Evolutionary conservation across 208 protist genomes (phyloP), one percentile per base, ranked within the genome.

Genomic region (Leishmania guyanensis): DNA sequence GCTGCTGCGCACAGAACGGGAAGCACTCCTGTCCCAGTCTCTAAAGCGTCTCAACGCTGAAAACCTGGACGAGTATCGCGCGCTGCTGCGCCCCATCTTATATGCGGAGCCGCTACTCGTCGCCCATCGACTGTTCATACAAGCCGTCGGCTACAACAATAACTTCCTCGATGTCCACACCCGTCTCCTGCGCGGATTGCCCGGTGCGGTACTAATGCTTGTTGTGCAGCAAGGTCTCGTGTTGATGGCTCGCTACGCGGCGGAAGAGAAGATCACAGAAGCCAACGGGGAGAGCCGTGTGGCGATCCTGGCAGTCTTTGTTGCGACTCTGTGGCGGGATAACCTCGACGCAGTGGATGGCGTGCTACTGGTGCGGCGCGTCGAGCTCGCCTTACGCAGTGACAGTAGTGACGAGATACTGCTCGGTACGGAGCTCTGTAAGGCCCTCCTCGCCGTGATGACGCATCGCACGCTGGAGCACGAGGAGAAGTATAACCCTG

Each of bases 121-220:
- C 48, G 84, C 83, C 39, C 88, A 94, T 64, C 87, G 89, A 29
- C 80, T 97, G n/a, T 89, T 97, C 79, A 66, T 78, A 56, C 93
- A 94, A 77, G 89, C 91, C 0, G 85, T 97, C 4, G 93, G 93
- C 39, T 97, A 97, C 76, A 85, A 88, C 60, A 97, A 97, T 82
- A 92, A 86, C 79, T 95, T 94, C 77, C 81, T 97, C 12, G 64
- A 68, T n/a, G 69, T 92, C 5, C 93, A 97, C 83, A 92, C 89
- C 33, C 86, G 85, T 62, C 77, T 97, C 43, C 80, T 97, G 53
- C 79, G 80, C 36, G 86, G 86, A 0, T 80, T 93, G 65, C 93
- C 93, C 5, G 46, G 85, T 10, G 85, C 93, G 9, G 75, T 95
- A 14, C 53, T 95, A 75, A 92, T 83, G 50, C 78, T 97, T 48